Conservation (phyloP, 2,329 filamentous ascomycete species). For the Pleoardoris graminearum region DNA sequence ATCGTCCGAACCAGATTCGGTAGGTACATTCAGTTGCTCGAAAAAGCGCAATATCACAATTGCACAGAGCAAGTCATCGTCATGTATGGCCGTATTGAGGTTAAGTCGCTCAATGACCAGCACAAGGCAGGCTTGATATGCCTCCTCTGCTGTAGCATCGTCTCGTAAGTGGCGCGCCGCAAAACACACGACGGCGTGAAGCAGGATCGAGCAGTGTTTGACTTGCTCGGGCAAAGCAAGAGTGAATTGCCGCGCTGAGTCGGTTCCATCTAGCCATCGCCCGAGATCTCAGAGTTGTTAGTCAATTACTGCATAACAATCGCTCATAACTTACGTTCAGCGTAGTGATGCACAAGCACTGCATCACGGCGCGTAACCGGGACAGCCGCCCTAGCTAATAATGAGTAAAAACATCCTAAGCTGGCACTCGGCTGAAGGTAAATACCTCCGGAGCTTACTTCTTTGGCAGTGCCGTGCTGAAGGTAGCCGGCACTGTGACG, state of each 20-base stretch:
- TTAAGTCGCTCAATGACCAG: slow-evolving; percentile 37
- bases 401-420: not conserved
- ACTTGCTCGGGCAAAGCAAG: slow-evolving; percentile 33
- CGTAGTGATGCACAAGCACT: slow-evolving; percentile 34
- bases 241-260: slow-evolving; percentile 37
- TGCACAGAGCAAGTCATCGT: slow-evolving; percentile 34
- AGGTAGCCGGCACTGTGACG: not conserved
- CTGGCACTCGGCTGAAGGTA: not conserved
- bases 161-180: slow-evolving; percentile 33
- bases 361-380: slow-evolving; percentile 29
- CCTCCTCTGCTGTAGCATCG: slow-evolving; percentile 21
- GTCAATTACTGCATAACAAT: no score
- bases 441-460: slow-evolving; percentile 5
- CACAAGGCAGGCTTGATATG: slow-evolving; percentile 35
- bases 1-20: slow-evolving; percentile 32
- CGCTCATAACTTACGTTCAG: slow-evolving; percentile 14
- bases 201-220: slow-evolving; percentile 31
- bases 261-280: slow-evolving; percentile 39
- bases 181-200: slow-evolving; percentile 35
- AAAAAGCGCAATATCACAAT: slow-evolving; percentile 40
- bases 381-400: not conserved
- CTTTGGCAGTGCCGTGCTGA: slow-evolving; percentile 5
- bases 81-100: slow-evolving; percentile 29
- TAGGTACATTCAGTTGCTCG: slow-evolving; percentile 36
- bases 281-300: slow-evolving; percentile 21